Conservation (phyloP, 2,329 filamentous ascomycete genomes). For the Cercospora berteroae region DNA sequence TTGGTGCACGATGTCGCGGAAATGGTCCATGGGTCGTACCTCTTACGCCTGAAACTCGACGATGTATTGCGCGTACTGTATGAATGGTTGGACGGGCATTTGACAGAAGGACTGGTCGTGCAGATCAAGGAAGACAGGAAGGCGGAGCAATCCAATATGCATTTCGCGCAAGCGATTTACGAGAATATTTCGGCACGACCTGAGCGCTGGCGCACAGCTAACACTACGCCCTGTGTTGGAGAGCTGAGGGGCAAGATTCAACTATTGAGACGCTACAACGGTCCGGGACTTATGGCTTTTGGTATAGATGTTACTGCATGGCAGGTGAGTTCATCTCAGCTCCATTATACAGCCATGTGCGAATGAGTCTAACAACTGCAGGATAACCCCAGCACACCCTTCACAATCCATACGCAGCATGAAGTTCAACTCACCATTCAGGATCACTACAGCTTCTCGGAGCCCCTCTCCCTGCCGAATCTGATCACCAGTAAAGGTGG, state of each 20-base stretch:
- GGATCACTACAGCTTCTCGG: slow-evolving; percentile 49
- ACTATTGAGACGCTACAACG: slow-evolving; percentile 37
- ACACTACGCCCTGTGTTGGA: slow-evolving; percentile 36
- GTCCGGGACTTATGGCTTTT: slow-evolving; percentile 25
- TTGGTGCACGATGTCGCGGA: slow-evolving; percentile 33
- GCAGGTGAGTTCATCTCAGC: slow-evolving; percentile 15
- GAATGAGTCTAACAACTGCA: neutral
- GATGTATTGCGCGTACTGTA: slow-evolving; percentile 34
- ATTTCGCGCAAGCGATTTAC: slow-evolving; percentile 43
- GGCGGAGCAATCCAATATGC: slow-evolving; percentile 33
- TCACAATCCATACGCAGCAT: slow-evolving; percentile 41
- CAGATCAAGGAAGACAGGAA: slow-evolving; percentile 39
- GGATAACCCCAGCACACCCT: slow-evolving; percentile 38
- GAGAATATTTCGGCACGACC: slow-evolving; percentile 28
- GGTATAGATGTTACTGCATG: slow-evolving; percentile 39
- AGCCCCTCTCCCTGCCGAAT: slow-evolving; percentile 40
- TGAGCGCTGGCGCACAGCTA: slow-evolving; percentile 36
- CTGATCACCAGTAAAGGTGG: slow-evolving; percentile 44
- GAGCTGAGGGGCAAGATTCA: slow-evolving; percentile 39
- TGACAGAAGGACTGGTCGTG: slow-evolving; percentile 36
- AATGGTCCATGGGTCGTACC: slow-evolving; percentile 39
- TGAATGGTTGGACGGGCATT: slow-evolving; percentile 32
- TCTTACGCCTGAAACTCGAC: slow-evolving; percentile 34
- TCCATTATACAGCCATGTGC: neutral
- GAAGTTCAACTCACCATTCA: slow-evolving; percentile 45